Percentiles rank a stretch among this genome's conserved stretches.
phyloP scores from a whole-genome alignment of 257 asterid species.

The Lithospermum erythrorhizon region DNA sequence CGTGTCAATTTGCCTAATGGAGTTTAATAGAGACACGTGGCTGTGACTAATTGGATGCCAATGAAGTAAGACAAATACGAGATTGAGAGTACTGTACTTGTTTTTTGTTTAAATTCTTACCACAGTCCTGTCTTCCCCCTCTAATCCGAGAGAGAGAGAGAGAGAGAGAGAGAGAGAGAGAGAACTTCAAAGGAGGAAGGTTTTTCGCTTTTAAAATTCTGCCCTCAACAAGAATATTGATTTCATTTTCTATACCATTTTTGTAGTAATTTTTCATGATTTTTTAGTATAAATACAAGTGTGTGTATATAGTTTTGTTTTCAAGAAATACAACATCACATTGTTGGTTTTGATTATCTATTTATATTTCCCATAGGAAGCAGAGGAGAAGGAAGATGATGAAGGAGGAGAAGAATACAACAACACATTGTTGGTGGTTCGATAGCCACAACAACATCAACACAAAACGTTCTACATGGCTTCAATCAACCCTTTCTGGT shows the following conservation, averaged over 20 bases:
- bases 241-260: no score
- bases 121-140: not conserved
- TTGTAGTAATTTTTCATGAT: no score
- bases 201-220: no score
- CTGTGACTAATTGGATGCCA: not conserved
- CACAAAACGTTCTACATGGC: not conserved
- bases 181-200: no score
- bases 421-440: not conserved
- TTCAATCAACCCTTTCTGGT: not conserved
- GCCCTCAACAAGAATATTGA: no score
- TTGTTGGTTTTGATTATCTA: no score
- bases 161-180: not conserved
- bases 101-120: not conserved
- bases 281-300: no score
- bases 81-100: not conserved
- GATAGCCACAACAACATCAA: not conserved
- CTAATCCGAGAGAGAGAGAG: not conserved
- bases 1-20: no score
- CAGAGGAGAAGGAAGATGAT: not conserved
- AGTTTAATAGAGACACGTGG: not conserved
- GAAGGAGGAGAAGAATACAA: not conserved
- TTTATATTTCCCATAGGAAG: no score
- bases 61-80: not conserved
- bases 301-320: no score
- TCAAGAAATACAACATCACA: no score